These are phyloP conservation scores for Podospora sp. DNA, from an alignment of 495 filamentous ascomycete species.

Conservation along the genomic window DNA sequence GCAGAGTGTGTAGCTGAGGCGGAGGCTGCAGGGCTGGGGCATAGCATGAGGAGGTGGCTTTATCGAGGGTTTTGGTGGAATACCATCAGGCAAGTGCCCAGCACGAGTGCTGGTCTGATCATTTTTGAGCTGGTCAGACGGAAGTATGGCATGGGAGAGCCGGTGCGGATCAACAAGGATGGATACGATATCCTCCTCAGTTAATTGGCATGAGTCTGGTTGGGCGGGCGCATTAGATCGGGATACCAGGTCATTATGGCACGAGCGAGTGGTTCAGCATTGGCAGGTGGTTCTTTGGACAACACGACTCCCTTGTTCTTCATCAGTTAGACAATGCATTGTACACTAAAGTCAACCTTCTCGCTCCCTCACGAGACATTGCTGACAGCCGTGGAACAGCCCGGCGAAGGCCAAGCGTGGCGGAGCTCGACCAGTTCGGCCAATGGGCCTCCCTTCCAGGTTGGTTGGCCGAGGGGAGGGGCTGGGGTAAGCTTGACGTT, in stretches of 20 bases:
- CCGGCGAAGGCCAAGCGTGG: too few relatives aligned
- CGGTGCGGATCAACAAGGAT: conserved; percentile 58
- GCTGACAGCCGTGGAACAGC: background rate
- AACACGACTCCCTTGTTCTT: background rate
- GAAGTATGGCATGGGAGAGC: conserved; percentile 72
- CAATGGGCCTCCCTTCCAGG: too few relatives aligned
- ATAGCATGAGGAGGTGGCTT: conserved; percentile 69
- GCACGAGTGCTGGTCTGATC: conserved; percentile 84
- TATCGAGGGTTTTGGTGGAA: conserved; percentile 75
- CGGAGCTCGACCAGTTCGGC: too few relatives aligned
- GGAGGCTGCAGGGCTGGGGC: conserved; percentile 57
- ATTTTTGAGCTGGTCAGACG: conserved; percentile 87
- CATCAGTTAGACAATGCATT: background rate
- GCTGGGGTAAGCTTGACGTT: too few relatives aligned
- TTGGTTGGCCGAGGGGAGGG: too few relatives aligned
- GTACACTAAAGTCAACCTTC: background rate
- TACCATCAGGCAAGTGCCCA: conserved; percentile 80
- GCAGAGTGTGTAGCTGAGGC: conserved; percentile 68
- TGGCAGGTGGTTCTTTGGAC: background rate
- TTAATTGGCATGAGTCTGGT: conserved; percentile 25
- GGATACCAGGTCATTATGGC: background rate
- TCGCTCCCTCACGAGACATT: background rate
- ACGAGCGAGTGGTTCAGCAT: background rate
- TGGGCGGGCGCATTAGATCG: background rate
- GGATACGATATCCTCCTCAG: conserved; percentile 74